Conservation (phyloP, 768 basidiomycete species). For the Butyriboletus loyo region DNA sequence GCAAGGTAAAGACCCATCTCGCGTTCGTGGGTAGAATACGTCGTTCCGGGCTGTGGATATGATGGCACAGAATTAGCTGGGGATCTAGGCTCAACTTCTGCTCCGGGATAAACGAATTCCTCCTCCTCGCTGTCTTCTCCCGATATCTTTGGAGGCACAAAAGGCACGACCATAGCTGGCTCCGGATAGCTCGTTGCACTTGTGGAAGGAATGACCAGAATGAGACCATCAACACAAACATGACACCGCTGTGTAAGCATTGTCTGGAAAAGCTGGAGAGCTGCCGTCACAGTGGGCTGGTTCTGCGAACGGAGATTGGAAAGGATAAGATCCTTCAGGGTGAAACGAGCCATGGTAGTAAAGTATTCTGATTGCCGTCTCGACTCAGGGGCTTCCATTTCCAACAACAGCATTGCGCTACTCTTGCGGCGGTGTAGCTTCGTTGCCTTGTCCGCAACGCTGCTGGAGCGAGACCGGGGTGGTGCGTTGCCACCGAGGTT, state of each 20-base stretch:
- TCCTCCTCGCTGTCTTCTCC: slow-evolving; percentile 53
- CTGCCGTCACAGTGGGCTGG: slow-evolving; percentile 66
- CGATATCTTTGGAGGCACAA: slow-evolving; percentile 18
- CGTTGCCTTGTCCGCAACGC: slow-evolving; percentile 36
- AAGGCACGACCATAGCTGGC: slow-evolving; percentile 40
- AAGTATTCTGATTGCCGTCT: slow-evolving; percentile 76
- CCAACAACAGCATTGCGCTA: slow-evolving; percentile 86
- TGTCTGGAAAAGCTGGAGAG: slow-evolving; percentile 77
- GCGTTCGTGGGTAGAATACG: slow-evolving; percentile 76
- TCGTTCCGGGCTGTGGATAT: slow-evolving; percentile 66
- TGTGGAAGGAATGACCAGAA: slow-evolving; percentile 67
- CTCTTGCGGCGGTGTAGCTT: slow-evolving; percentile 69
- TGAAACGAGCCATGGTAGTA: slow-evolving; percentile 85
- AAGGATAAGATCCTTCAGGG: slow-evolving; percentile 83
- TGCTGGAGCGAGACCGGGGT: slow-evolving; percentile 31
- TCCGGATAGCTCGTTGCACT: slow-evolving; percentile 73
- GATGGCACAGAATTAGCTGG: slow-evolving; percentile 13
- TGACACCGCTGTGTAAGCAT: slow-evolving; percentile 69
- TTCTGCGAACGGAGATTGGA: slow-evolving; percentile 72
- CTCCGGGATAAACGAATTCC: slow-evolving; percentile 42
- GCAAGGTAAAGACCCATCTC: slow-evolving; percentile 80
- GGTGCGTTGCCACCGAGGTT: slow-evolving; percentile 37
- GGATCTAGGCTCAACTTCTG: slow-evolving; percentile 18
- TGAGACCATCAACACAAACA: slow-evolving; percentile 59
- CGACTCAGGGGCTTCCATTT: slow-evolving; percentile 76